Conservation (phyloP, 768 basidiomycete genomes). For the Lyophyllum semitale region DNA sequence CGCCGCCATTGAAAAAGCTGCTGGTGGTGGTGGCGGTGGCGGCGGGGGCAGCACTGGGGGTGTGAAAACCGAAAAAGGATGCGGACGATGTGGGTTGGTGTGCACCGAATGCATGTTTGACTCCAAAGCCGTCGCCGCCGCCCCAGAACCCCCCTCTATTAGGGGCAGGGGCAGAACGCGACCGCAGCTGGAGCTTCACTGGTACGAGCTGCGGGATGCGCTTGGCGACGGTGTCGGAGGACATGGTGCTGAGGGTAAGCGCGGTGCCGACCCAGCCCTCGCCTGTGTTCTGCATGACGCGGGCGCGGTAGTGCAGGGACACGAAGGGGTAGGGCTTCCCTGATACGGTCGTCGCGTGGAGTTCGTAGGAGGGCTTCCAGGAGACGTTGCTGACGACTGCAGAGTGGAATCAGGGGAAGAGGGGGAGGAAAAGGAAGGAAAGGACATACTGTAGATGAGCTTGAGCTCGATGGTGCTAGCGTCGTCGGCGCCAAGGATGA, state of each 20-base stretch:
- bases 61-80: too few relatives aligned
- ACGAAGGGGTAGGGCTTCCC: constrained; percentile 44
- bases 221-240: constrained; percentile 32
- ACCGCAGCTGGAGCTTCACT: constrained; percentile 27
- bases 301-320: too few relatives aligned
- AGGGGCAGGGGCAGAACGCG: not conserved
- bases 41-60: too few relatives aligned
- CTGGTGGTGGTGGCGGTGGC: too few relatives aligned
- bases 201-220: constrained; percentile 34
- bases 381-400: constrained; percentile 53
- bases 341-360: constrained; percentile 39
- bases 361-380: constrained; percentile 63
- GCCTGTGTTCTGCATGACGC: constrained; percentile 57
- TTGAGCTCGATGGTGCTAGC: constrained; percentile 42
- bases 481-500: constrained; percentile 43
- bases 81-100: too few relatives aligned
- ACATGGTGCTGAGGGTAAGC: constrained; percentile 54
- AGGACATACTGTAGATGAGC: constrained; percentile 51
- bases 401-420: too few relatives aligned
- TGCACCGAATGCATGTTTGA: too few relatives aligned
- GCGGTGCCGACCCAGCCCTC: constrained; percentile 58
- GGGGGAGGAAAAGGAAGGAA: too few relatives aligned
- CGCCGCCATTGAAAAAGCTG: too few relatives aligned
- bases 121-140: too few relatives aligned
- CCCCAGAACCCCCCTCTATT: too few relatives aligned